Evolutionary conservation across 1,284 basidiomycete species (phyloP), one percentile per base, ranked within the genome.

Genomic region (Ustilago hordei): DNA sequence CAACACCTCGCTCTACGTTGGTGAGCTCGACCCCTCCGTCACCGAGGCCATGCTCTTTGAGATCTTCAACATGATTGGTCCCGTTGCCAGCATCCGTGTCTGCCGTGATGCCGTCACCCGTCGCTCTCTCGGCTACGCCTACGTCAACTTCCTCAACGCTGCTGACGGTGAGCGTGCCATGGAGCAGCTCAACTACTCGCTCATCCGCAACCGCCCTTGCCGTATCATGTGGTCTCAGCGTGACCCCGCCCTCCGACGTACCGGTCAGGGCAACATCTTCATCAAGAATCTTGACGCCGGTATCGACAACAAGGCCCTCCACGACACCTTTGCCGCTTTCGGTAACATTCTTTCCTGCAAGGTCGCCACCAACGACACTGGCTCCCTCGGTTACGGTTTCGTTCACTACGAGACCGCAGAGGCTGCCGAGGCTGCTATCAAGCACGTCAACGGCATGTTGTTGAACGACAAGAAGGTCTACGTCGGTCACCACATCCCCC

Each of bases 141-240:
- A 99, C 88, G 96, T 99, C 87, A 99, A 99, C 90, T 99, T 97
- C 88, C 91, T 99, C 87, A 98, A 98, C 87, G 90, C 95, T 41
- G 90, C 89, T 66, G 97, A 99, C 90, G 97, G 96, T 91, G 97
- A 99, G 90, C 95, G 95, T 87, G 96, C 97, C 76, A 91, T 99
- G 79, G 97, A 99, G 89, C 94, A 96, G 89, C 92, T 99, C 88
- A 99, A 99, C 90, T 99, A 99, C 88, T 98, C 96, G 79, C 89
- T 96, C 86, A 99, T 99, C 90, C 98, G 98, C 90, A 92, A 92
- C 88, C 93, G 95, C 85, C 93, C 97, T 78, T 99, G 97, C 90
- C 95, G 97, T 86, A 99, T 99, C 90, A 99, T 99, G 97, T 98
- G 97, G 95, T 98, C 95, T 85, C 96, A 99, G 91, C 94, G 97